Percentiles rank a stretch among this genome's conserved stretches.
These are phyloP conservation scores for Populus pruinosa DNA, from an alignment of 345 rosid species.

Conservation along the genomic window DNA sequence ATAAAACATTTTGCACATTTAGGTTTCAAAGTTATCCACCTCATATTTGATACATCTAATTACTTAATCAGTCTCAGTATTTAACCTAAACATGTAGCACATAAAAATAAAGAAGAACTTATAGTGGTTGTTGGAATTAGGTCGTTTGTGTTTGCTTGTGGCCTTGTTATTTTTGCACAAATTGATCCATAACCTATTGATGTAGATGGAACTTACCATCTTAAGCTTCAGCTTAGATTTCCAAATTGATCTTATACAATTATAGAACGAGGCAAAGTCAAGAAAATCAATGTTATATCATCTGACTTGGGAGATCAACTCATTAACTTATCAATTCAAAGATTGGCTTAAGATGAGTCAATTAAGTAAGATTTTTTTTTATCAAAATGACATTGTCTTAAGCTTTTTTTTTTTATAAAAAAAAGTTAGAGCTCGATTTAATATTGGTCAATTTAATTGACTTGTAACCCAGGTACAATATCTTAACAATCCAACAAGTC, in stretches of 20 bases:
- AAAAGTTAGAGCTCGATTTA: too few species aligned
- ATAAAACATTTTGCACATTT: slow-evolving; percentile 55
- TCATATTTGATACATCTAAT: slow-evolving; percentile 53
- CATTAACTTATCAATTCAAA: too few species aligned
- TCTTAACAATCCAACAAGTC: not conserved
- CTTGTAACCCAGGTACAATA: too few species aligned
- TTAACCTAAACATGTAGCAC: slow-evolving; percentile 42
- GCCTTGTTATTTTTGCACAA: slow-evolving; percentile 54
- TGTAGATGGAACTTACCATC: slow-evolving; percentile 49
- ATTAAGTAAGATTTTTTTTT: too few species aligned
- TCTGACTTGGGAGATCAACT: too few species aligned
- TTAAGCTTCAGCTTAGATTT: slow-evolving; percentile 68
- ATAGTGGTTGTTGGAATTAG: slow-evolving; percentile 79
- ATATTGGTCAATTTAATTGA: too few species aligned
- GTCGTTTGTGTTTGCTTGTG: slow-evolving; percentile 73
- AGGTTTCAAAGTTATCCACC: slow-evolving; percentile 62
- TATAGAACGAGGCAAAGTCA: slow-evolving; percentile 35
- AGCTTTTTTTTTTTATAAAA: too few species aligned
- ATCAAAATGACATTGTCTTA: too few species aligned
- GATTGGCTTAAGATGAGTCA: too few species aligned
- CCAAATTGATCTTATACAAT: slow-evolving; percentile 47
- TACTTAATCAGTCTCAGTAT: slow-evolving; percentile 63
- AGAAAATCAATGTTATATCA: too few species aligned
- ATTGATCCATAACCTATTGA: slow-evolving; percentile 11
- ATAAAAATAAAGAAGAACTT: slow-evolving; percentile 45